Base-by-base conservation (phyloP, 2,329 filamentous ascomycete species). In the Chaetothyriales sp. region DNA sequence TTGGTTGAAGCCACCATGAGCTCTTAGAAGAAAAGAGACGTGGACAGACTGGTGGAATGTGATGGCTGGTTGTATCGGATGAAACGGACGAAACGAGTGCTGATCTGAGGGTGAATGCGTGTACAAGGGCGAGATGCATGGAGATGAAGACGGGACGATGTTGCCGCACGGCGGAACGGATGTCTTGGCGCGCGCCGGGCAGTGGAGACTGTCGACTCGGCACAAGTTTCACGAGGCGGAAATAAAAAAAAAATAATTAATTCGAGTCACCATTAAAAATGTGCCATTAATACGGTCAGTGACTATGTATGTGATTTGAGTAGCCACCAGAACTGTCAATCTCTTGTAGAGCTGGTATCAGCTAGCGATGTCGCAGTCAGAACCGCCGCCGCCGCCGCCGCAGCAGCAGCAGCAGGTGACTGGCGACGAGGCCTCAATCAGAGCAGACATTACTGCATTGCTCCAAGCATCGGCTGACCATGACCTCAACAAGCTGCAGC, bases 391-490 rank as follows among this genome's bases (percentile, higher is more conserved):
- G 28, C n/a, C n/a, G n/a, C n/a, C n/a, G n/a, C n/a, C n/a, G n/a
- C n/a, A n/a, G n/a, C n/a, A n/a, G n/a, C n/a, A n/a, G n/a, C n/a
- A n/a, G n/a, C n/a, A n/a, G n/a, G n/a, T 36, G 28, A 36, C 12
- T 36, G 8, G 5, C 12, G 28, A 15, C 15, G 32, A 39, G 1
- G 9, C 32, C 15, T 18, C 44, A 48, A 32, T 39, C 22, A 39
- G 43, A 44, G 19, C 18, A 68, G 32, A 78, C 83, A 66, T 39
- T 39, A 12, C 32, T 39, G 73, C 77, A 54, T 76, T 84, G 57
- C 76, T 86, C 49, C 75, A 83, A 46, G 79, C 80, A 19, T 75
- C 82, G 36, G 74, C 80, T 4, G 74, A 81, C 58, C 82, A 85
- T 66, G 75, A 95, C 65, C 68, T 82, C 53, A 66, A 75, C 36